Conservation (phyloP, 228 moss, liverwort and hornwort genomes). For the Sphagnum fallax region DNA sequence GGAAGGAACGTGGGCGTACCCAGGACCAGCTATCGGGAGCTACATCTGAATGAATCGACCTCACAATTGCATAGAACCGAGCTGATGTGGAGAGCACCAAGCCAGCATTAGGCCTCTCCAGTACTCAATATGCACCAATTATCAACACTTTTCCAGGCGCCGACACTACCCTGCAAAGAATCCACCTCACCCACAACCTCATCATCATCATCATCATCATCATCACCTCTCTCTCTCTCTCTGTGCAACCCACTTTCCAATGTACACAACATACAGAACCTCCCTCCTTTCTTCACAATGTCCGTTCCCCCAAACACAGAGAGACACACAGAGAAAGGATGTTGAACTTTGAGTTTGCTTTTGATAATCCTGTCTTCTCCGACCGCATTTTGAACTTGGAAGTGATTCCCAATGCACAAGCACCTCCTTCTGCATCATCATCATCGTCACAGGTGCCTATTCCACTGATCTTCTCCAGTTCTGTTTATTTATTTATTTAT, state of each 20-base stretch:
- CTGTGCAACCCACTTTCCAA: too few relatives aligned
- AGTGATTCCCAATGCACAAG: slow-evolving; percentile 6
- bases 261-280: too few relatives aligned
- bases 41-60: slow-evolving; percentile 8
- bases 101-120: slow-evolving; percentile 38
- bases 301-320: too few relatives aligned
- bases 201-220: too few relatives aligned
- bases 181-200: too few relatives aligned
- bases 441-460: slow-evolving; percentile 9
- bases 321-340: slow-evolving; percentile 14
- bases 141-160: slow-evolving; percentile 52
- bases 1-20: too few relatives aligned
- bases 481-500: not conserved
- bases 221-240: too few relatives aligned
- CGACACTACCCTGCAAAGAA: slow-evolving; percentile 25
- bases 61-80: slow-evolving; percentile 39
- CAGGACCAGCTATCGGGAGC: slow-evolving; percentile 38
- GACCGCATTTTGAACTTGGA: slow-evolving; percentile 66
- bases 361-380: slow-evolving; percentile 62
- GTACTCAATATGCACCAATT: slow-evolving; percentile 39
- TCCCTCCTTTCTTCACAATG: too few relatives aligned
- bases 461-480: not conserved
- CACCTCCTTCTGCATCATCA: too few relatives aligned
- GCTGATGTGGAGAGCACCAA: slow-evolving; percentile 54
- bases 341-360: slow-evolving; percentile 76